Conservation (phyloP, 345 rosid genomes). For the Brassica rapa region DNA sequence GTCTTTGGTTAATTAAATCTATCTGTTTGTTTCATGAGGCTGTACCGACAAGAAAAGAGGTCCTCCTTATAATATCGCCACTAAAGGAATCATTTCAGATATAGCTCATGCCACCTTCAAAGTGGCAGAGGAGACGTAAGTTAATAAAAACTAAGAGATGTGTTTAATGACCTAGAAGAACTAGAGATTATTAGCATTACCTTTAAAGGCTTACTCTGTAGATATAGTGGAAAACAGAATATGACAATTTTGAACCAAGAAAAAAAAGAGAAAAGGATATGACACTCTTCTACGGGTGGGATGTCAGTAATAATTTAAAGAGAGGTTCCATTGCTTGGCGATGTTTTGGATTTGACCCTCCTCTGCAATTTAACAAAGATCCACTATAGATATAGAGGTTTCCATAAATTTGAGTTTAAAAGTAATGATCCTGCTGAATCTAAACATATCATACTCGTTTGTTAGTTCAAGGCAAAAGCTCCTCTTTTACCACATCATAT, state of each 20-base stretch:
- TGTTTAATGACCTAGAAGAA: background rate
- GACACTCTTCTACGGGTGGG: background rate
- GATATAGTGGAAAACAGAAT: background rate
- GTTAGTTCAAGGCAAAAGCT: conserved; percentile 15
- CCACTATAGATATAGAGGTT: background rate
- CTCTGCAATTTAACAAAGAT: background rate
- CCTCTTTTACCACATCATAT: conserved; percentile 8
- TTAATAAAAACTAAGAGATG: background rate
- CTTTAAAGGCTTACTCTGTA: background rate
- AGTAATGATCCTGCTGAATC: background rate
- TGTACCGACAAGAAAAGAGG: background rate
- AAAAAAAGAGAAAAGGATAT: background rate
- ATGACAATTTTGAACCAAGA: background rate
- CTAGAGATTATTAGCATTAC: background rate
- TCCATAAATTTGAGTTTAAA: background rate
- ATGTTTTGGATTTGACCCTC: background rate
- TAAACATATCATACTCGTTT: background rate
- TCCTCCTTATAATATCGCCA: background rate
- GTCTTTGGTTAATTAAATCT: too few species aligned
- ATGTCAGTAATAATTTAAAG: background rate
- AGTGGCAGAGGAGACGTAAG: background rate
- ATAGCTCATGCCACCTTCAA: conserved; percentile 6
- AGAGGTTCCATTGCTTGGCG: background rate
- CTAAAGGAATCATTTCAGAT: background rate
- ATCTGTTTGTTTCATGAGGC: background rate